Percentiles rank a stretch among this genome's conserved stretches.
Evolutionary conservation across 2,329 filamentous ascomycete species (phyloP).

Genomic region (Fragosphaeria purpurea): DNA sequence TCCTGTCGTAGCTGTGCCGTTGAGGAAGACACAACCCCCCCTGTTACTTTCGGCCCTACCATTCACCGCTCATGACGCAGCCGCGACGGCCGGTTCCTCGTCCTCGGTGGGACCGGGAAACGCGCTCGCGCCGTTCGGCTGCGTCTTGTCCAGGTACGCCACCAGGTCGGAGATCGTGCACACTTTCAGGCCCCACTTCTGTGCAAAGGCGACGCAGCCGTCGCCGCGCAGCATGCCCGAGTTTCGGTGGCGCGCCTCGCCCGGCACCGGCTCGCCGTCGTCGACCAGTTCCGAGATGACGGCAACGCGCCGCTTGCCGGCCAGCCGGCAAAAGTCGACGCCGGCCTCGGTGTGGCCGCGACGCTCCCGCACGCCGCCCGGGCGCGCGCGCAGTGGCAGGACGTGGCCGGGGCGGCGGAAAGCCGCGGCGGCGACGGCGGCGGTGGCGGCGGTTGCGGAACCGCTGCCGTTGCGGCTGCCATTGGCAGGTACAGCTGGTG

Average conservation of each 20-base stretch:
- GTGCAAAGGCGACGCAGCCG: constrained; percentile 78
- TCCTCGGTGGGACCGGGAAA: constrained; percentile 13
- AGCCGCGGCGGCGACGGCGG: constrained; percentile 40
- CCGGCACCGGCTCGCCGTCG: constrained; percentile 64
- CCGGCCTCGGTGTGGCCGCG: constrained; percentile 89
- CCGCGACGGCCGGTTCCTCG: constrained; percentile 1
- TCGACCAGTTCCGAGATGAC: constrained; percentile 91
- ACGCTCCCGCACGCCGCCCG: constrained; percentile 71
- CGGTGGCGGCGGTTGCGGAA: constrained; percentile 27
- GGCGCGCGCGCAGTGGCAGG: constrained; percentile 68
- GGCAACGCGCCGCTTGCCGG: constrained; percentile 65
- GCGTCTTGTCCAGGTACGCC: constrained; percentile 64
- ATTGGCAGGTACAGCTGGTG: not conserved
- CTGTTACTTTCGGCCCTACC: too few relatives aligned
- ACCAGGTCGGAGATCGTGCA: constrained; percentile 93
- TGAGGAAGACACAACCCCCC: too few relatives aligned
- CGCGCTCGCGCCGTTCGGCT: constrained; percentile 33
- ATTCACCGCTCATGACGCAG: too few relatives aligned
- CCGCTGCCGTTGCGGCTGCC: not conserved
- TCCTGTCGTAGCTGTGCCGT: too few relatives aligned
- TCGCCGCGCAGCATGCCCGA: constrained; percentile 90
- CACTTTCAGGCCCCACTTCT: constrained; percentile 79
- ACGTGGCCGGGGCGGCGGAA: constrained; percentile 85
- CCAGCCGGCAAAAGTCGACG: constrained; percentile 77
- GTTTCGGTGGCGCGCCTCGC: constrained; percentile 52